Conservation (phyloP, 192 early-diverging fungal species). For the Coemansia sp. region DNA sequence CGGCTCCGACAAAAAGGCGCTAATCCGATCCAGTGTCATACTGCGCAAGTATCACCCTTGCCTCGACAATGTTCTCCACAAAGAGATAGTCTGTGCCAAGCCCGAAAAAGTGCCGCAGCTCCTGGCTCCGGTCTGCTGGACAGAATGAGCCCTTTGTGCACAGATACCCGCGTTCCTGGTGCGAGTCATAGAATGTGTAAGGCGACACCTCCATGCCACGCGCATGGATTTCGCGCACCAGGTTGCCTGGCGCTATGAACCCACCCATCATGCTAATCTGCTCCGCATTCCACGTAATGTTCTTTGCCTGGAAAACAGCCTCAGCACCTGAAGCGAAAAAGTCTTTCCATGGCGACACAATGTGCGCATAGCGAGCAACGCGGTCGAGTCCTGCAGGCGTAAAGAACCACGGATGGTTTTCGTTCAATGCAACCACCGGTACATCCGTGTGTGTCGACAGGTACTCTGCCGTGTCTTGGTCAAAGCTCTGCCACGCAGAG, state of each 20-base stretch:
- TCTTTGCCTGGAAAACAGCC: constrained; percentile 14
- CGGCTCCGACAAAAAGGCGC: neutral
- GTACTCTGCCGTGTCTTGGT: constrained; percentile 48
- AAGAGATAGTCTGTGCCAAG: constrained; percentile 50
- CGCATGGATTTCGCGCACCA: constrained; percentile 27
- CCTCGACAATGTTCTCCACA: constrained; percentile 52
- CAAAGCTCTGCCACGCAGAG: constrained; percentile 47
- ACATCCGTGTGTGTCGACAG: constrained; percentile 22
- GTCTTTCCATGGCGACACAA: constrained; percentile 54
- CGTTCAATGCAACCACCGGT: constrained; percentile 33
- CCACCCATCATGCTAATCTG: constrained; percentile 44
- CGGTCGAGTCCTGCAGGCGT: constrained; percentile 43
- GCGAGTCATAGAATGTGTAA: constrained; percentile 55
- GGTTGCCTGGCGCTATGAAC: constrained; percentile 21
- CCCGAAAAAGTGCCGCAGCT: constrained; percentile 45
- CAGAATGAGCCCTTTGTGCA: constrained; percentile 30
- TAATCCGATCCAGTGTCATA: neutral
- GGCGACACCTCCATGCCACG: constrained; percentile 41
- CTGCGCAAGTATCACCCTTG: constrained; percentile 1
- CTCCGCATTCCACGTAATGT: constrained; percentile 36
- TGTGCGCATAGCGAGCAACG: constrained; percentile 24
- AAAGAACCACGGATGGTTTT: constrained; percentile 36
- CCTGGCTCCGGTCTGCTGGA: constrained; percentile 19
- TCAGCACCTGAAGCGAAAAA: constrained; percentile 44
- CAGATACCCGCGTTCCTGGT: constrained; percentile 39